Conservation (phyloP, 345 rosid genomes). For the Toxicodendron radicans region DNA sequence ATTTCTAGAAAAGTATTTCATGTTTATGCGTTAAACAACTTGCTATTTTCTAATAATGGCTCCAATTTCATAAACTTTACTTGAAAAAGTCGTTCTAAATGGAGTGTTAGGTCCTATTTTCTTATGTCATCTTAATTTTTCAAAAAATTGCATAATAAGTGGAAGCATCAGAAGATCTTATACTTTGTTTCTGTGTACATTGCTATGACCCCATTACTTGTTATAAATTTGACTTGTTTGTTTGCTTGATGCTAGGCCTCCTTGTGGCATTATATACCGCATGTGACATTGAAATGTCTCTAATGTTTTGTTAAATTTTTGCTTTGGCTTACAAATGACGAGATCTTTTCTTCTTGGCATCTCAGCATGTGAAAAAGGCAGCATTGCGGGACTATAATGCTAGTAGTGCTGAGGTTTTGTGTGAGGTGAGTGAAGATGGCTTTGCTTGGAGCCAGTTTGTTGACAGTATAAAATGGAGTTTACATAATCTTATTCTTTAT, state of each 20-base stretch:
- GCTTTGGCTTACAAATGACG: not conserved
- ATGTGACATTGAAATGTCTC: not conserved
- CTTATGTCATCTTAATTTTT: too few relatives aligned
- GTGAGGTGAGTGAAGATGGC: conserved; percentile 55
- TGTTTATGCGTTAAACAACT: too few relatives aligned
- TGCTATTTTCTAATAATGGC: too few relatives aligned
- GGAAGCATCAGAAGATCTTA: too few relatives aligned
- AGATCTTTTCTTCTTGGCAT: conserved; percentile 10
- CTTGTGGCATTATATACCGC: not conserved
- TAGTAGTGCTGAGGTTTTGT: conserved; percentile 80
- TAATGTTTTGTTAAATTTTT: not conserved
- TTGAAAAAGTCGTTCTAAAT: too few relatives aligned
- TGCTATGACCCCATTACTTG: too few relatives aligned
- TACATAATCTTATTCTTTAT: not conserved
- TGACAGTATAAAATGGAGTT: not conserved
- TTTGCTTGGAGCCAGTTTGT: not conserved
- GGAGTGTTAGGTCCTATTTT: too few relatives aligned
- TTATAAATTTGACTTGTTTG: not conserved
- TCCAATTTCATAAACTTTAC: too few relatives aligned
- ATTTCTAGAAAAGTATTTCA: too few relatives aligned
- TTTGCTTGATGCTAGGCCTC: too few relatives aligned
- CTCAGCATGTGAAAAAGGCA: conserved; percentile 74
- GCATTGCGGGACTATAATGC: conserved; percentile 78
- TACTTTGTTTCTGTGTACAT: too few relatives aligned
- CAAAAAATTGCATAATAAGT: too few relatives aligned